Conservation (phyloP, 164 flowering plant genomes). For the Saururus chinensis region DNA sequence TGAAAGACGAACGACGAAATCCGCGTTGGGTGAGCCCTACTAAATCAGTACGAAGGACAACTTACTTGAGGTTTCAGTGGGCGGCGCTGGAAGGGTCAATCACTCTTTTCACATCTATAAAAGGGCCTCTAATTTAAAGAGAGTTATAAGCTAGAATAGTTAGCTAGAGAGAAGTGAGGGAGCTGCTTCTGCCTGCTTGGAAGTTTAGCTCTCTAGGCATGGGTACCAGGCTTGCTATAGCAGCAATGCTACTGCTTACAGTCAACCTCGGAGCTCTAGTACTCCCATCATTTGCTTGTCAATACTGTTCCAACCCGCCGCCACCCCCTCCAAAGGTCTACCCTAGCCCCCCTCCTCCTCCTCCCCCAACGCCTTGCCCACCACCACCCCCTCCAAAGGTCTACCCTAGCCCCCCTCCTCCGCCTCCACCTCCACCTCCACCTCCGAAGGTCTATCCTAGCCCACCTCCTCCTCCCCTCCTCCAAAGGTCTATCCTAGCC, state of each 20-base stretch:
- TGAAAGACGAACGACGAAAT: too few relatives aligned
- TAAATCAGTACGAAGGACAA: too few relatives aligned
- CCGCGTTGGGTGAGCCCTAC: too few relatives aligned
- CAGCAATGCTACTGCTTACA: constrained; percentile 14
- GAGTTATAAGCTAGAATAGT: too few relatives aligned
- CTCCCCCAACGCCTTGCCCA: too few relatives aligned
- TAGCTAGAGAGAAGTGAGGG: too few relatives aligned
- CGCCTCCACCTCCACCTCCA: constrained; percentile 21
- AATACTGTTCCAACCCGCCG: constrained; percentile 19
- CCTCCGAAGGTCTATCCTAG: constrained; percentile 6
- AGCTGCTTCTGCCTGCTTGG: too few relatives aligned
- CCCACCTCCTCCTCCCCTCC: constrained; percentile 3
- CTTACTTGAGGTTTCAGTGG: too few relatives aligned
- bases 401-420: constrained; percentile 20
- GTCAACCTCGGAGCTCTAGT: constrained; percentile 15
- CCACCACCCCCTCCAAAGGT: constrained; percentile 5
- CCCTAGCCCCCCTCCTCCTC: too few relatives aligned
- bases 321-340: background rate
- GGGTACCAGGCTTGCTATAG: constrained; percentile 6
- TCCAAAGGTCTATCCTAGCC: constrained; percentile 1
- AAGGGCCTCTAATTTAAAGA: too few relatives aligned
- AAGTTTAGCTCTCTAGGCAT: constrained; percentile 8
- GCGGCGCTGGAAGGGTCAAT: too few relatives aligned
- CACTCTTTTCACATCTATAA: too few relatives aligned
- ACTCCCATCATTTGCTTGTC: constrained; percentile 28